Evolutionary conservation across 768 basidiomycete species (phyloP), one percentile per base, ranked within the genome.

Genomic region (Russula sp.): DNA sequence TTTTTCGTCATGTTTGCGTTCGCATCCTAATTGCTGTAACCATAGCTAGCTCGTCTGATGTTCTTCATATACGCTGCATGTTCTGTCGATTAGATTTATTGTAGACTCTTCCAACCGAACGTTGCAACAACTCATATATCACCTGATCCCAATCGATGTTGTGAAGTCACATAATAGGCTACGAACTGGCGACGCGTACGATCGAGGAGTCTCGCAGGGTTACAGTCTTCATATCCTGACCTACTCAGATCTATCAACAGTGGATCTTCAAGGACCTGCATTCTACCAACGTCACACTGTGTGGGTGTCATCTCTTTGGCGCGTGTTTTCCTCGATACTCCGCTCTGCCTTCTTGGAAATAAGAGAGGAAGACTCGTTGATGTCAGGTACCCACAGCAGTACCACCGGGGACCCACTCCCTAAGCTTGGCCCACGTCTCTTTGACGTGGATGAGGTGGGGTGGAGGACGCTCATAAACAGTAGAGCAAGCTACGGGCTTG

Each of bases 361-460:
- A 49, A 35, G 22, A 6, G 32, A 47, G 35, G 16, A 54, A 54
- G 4, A 10, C 11, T 47, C 1, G 39, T 18, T 32, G 11, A 34
- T 9, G 6, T 59, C 20, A 54, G 13, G 18, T 7, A 42, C 5
- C 77, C 22, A 74, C 61, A 31, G 80, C 79, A 18, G 77, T 76
- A 32, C 75, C 77, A 16, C 75, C 78, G 7, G 78, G 77, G 76
- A 71, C 70, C 70, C 75, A 27, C 18, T 68, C 71, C 65, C 69
- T 40, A 51, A 52, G 59, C 74, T 75, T 75, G 34, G 63, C 66
- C 18, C 79, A 72, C 59, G 76, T 76, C 2, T 61, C 63, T 63
- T 79, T 79, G 52, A 80, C 74, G 78, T 79, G 45, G 52, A 51
- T 62, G 7, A 34, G 18, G 40, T 34, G 40, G 35, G 22, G 20